Base-by-base conservation (phyloP, 495 filamentous ascomycete genomes). In the Recurvomyces mirabilis region DNA sequence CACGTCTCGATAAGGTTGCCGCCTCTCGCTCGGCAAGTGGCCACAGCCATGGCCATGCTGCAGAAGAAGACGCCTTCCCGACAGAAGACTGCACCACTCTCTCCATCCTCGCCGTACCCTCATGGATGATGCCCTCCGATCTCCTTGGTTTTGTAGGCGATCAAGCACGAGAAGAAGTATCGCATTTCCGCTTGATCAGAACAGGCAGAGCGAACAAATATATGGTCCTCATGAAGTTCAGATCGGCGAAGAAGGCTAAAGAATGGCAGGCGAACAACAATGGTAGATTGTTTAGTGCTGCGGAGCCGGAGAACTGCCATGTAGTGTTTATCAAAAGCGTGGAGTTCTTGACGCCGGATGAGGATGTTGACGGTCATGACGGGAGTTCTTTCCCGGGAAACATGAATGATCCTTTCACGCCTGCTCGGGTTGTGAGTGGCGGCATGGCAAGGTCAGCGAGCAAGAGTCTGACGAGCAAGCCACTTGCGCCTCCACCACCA, bases 251-350 rank as follows among this genome's bases (percentile, higher is more conserved):
- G 55, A 76, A 74, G 49, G 91, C 91, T 9, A 78, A 67, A 51
- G 68, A 77, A 21, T 98, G 89, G 78, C 78, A 85, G 54, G 78
- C 69, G 49, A 79, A 84, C 53, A 94, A 87, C 73, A 91, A 96
- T 69, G 91, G 91, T 37, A 93, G 88, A 65, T 75, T 86, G 1
- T 98, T 95, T 55, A 91, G 93, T 59, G 84, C 77, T 46, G 85
- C 94, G 68, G 89, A 93, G 78, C 85, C 91, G 26, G 93, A 98
- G 64, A 88, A 86, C 30, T 96, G 91, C 62, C 93, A 94, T 65
- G 85, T 95, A 26, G 82, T 91, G 0, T 95, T 93, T 60, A 81
- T 98, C 62, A 93, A 91, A 57, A 84, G 85, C 9, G 93, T 98
- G 30, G 70, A 77, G 47, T 83, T 84, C 52, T 71, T 79, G 52